Percentiles rank a stretch among this genome's conserved stretches.
Evolutionary conservation across 768 basidiomycete species (phyloP).

Genomic region (Trametes villosa): DNA sequence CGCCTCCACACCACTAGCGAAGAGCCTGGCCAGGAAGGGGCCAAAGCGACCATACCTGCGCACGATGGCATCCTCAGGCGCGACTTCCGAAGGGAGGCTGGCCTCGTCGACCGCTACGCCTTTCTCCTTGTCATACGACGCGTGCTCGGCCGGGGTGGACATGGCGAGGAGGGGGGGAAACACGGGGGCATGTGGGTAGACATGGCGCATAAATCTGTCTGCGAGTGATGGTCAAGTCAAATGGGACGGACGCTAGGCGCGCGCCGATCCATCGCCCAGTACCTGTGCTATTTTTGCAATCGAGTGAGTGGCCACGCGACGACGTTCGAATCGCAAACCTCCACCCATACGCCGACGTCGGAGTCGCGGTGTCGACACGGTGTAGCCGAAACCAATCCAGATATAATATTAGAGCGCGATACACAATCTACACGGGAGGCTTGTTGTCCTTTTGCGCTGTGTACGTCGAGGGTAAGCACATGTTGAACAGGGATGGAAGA

Average conservation of each 20-base stretch:
- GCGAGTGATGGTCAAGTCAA: no score
- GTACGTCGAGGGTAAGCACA: constrained; percentile 11
- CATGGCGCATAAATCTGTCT: not conserved
- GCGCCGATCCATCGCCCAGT: not conserved
- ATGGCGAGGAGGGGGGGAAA: constrained; percentile 19
- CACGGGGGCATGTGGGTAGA: not conserved
- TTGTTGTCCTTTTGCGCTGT: constrained; percentile 50
- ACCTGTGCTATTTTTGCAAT: constrained; percentile 11
- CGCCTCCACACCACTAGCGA: constrained; percentile 55
- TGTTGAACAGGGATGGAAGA: not conserved
- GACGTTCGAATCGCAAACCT: not conserved
- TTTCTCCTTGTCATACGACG: constrained; percentile 33
- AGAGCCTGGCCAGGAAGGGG: constrained; percentile 39
- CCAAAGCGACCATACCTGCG: constrained; percentile 32
- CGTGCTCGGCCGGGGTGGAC: constrained; percentile 17
- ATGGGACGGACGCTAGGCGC: not conserved
- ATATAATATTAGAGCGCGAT: constrained; percentile 22
- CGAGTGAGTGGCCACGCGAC: constrained; percentile 4
- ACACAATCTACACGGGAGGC: constrained; percentile 35
- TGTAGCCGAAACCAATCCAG: no score
- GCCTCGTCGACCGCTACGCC: constrained; percentile 19
- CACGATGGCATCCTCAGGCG: constrained; percentile 28
- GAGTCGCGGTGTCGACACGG: no score
- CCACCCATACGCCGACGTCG: no score
- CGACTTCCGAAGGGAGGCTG: constrained; percentile 14